Base-by-base conservation (phyloP, 2,329 filamentous ascomycete species). In the Fusarium albosuccineum region DNA sequence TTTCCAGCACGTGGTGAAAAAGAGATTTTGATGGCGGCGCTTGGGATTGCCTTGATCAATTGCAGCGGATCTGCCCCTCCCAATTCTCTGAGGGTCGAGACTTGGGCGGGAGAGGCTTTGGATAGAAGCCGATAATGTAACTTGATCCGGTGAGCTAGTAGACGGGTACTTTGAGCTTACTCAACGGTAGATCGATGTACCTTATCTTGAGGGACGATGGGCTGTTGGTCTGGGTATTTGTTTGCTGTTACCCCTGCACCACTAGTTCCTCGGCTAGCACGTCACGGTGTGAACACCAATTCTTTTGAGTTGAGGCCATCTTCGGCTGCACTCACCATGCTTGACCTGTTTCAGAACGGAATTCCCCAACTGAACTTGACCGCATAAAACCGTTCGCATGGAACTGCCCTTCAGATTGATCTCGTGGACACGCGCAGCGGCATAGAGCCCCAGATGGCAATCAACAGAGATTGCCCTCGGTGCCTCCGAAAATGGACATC, bases 291-390 rank as follows among this genome's bases (percentile, higher is more conserved):
- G 39, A 22, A 41, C 17, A 41, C n/a, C 30, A 4, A 22, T 22
- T 27, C 33, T 22, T 17, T 46, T 16, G 16, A 33, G 50, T 44
- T 48, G 53, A 42, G 49, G 52, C 60, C 48, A 51, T 49, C 58
- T 37, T 53, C 69, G 70, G 64, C 52, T 70, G 40, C 58, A 72
- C 61, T 64, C 44, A 17, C 70, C 61, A 16, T 42, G 6, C 37
- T 29, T 17, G 5, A 9, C 42, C 53, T 41, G 34, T 9, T 17
- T 14, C 14, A 16, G 16, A 33, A 29, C 2, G 16, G 33, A 22
- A 22, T 27, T 13, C 13, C 37, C 11, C 37, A 49, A 52, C 36
- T 37, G 34, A 39, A 29, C 14, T 53, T 14, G 17, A 13, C 64
- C 52, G 51, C 49, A 64, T 45, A 22, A 57, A 42, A 34, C 37